Percentiles rank a stretch among this genome's conserved stretches.
Evolutionary conservation across 768 basidiomycete species (phyloP).

Genomic region (Boletus vinaceobasis): DNA sequence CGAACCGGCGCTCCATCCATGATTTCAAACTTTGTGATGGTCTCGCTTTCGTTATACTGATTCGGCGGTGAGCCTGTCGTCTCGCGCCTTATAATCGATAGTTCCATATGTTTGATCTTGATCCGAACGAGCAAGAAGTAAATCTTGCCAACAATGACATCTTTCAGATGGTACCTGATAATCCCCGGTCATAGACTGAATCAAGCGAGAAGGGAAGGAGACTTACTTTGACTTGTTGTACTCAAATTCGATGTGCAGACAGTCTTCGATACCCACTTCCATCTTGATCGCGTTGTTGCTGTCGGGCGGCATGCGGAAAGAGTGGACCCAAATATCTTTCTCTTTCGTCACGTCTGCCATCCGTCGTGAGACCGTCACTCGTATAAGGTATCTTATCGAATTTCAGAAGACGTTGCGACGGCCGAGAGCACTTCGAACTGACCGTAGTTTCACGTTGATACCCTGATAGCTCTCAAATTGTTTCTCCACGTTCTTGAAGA

Average conservation of each 20-base stretch:
- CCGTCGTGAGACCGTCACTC: conserved; percentile 84
- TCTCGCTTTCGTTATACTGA: conserved; percentile 98
- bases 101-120: conserved; percentile 99
- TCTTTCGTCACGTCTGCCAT: conserved; percentile 95
- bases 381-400: conserved; percentile 76
- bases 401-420: conserved; percentile 1
- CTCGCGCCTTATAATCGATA: conserved; percentile 95
- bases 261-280: conserved; percentile 99
- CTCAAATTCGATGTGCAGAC: conserved; percentile 98
- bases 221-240: conserved; percentile 98
- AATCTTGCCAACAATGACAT: conserved; percentile 99
- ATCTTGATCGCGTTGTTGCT: conserved; percentile 98
- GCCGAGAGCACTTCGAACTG: conserved; percentile 23
- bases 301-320: conserved; percentile 97
- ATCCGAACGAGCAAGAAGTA: conserved; percentile 98
- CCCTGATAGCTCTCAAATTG: conserved; percentile 98
- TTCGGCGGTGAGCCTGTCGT: conserved; percentile 98
- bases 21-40: conserved; percentile 99
- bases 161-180: conserved; percentile 92
- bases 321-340: conserved; percentile 96
- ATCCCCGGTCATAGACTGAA: neutral
- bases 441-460: conserved; percentile 97
- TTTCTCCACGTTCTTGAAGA: conserved; percentile 99
- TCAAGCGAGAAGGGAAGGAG: neutral
- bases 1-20: conserved; percentile 99